Base-by-base conservation (phyloP, 225 moss, liverwort and hornwort genomes). In the Pseudoscleropodium purum region DNA sequence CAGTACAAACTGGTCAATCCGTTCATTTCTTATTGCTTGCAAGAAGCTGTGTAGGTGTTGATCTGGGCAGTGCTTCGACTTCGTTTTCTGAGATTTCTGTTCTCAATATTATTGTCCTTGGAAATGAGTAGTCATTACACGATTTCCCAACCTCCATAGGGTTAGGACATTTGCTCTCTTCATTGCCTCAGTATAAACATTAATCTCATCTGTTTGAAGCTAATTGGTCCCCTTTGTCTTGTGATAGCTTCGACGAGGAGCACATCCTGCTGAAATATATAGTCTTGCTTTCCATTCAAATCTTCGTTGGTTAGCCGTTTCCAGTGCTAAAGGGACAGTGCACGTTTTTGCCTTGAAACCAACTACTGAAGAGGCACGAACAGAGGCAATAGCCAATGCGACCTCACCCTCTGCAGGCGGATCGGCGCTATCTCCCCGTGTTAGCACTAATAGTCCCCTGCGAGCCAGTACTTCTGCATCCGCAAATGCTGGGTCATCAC, bases 241-340 rank as follows among this genome's bases (percentile, higher is more conserved):
- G 84, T 89, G 85, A 77, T 93, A 96, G 95, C 89, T 96, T 56
- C 94, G 96, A 70, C 94, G 95, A 82, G 96, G 96, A 92, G 95
- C 95, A 83, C 94, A 95, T 63, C 92, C 92, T 82, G 96, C 95
- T 68, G 96, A 95, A 83, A 96, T 96, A 52, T 95, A 90, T 39
- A 96, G 95, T 85, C 90, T 96, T 66, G 93, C 94, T 72, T 95
- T 96, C 85, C 94, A 94, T 88, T 56, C 90, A 39, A 93, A 90
- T 79, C 66, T 90, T 66, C 89, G 91, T n/a, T 96, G 95, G 96
- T 90, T 96, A 64, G 95, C 92, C 24, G 93, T 94, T 57, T 96
- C 96, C 72, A 96, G 96, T 93, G 95, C 92, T 83, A 95, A 96
- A 92, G 95, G 95, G 41, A 96, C 95, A 73, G 95, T 96, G n/a